Base-by-base conservation (phyloP, 1,139 yeast genomes). In the Lodderomyces margitis region DNA sequence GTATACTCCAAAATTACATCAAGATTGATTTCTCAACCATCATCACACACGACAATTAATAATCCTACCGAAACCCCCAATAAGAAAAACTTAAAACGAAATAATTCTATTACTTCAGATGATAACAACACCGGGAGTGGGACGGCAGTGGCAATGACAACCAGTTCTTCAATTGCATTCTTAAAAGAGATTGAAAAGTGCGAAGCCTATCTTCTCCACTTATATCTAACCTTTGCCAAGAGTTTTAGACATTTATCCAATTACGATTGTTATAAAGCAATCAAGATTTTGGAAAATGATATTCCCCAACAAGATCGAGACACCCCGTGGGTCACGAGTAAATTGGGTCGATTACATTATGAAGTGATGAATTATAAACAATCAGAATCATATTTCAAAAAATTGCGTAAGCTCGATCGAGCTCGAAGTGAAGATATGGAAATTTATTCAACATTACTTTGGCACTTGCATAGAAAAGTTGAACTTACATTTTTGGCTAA, bases 361-460 rank as follows among this genome's bases (percentile, higher is more conserved):
- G 98, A 92, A 59, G 80, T 86, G 51, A 94, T 87, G 19, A 86
- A 89, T 57, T 92, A 92, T 61, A 81, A 80, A 45, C 86, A 84
- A 59, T 78, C 95, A 4, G 85, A 82, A 47, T 60, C 67, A 39
- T 81, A 75, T 52, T 92, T 87, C 55, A 64, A 68, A 23, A 73
- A 73, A 51, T 68, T 92, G 42, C 74, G 96, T 40, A 67, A 66
- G 43, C 47, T 82, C 19, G 96, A 89, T 61, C 77, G 94, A 35
- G 85, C 92, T n/a, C 70, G 98, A 43, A 60, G 84, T 21, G 82
- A 81, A 46, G 98, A 89, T 57, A 88, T 92, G 95, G 98, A 92
- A 56, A 81, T 83, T 55, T 89, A 80, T 56, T 87, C 96, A 1
- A 92, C 98, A 0, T 67, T 89, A 28, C 70, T 92, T 45, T 92